These are phyloP conservation scores for Talaromyces thailandensis DNA, from an alignment of 495 filamentous ascomycete species.

Conservation along the genomic window DNA sequence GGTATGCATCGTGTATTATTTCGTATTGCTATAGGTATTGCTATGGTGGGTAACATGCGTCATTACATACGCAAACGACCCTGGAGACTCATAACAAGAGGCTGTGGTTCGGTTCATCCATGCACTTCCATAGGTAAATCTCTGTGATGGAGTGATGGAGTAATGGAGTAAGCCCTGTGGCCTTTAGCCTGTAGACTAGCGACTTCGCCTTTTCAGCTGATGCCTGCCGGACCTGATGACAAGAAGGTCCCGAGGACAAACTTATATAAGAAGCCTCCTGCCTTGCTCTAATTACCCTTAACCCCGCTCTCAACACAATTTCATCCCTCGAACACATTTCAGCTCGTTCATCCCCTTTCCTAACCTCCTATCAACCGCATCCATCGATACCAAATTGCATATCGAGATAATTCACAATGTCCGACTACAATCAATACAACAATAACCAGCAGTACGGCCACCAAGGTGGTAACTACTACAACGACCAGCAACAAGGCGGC, in stretches of 20 bases:
- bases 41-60: not conserved
- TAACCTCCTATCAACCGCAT: not conserved
- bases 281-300: not conserved
- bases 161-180: not conserved
- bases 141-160: not conserved
- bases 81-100: too few relatives aligned
- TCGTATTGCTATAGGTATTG: not conserved
- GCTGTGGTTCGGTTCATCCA: not conserved
- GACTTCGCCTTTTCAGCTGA: not conserved
- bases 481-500: slow-evolving; percentile 16
- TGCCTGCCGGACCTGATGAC: not conserved
- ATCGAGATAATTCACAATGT: slow-evolving; percentile 19
- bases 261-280: not conserved
- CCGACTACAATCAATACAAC: slow-evolving; percentile 32
- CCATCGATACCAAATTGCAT: not conserved
- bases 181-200: not conserved
- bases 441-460: slow-evolving; percentile 18
- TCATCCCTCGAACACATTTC: not conserved
- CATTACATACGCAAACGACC: not conserved
- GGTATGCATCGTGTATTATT: not conserved
- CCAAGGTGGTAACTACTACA: slow-evolving; percentile 19
- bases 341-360: not conserved
- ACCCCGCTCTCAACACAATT: not conserved
- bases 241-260: not conserved
- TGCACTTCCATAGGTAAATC: not conserved